phyloP scores from a whole-genome alignment of 441 rosid genomes.

The Biscutella laevigata region DNA sequence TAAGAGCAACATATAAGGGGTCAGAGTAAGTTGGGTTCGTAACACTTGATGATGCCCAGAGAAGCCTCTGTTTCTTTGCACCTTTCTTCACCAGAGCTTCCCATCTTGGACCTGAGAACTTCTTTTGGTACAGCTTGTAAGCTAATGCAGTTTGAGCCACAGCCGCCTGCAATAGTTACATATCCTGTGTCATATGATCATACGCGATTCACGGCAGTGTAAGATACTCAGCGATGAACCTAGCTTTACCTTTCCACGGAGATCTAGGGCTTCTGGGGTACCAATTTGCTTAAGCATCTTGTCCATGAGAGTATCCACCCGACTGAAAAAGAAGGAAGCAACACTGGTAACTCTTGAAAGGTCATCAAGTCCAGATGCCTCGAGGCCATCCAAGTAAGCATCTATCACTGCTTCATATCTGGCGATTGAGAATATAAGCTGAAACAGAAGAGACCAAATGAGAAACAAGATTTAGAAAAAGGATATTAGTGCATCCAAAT shows the following conservation, averaged over 20 bases:
- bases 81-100: constrained; percentile 90
- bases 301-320: constrained; percentile 92
- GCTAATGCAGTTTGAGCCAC: constrained; percentile 96
- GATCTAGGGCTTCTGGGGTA: constrained; percentile 88
- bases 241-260: constrained; percentile 79
- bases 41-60: constrained; percentile 96
- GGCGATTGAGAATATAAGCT: constrained; percentile 89
- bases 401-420: constrained; percentile 97
- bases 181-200: neutral
- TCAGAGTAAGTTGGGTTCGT: constrained; percentile 88
- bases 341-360: constrained; percentile 93
- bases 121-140: constrained; percentile 87
- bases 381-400: constrained; percentile 97
- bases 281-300: constrained; percentile 89
- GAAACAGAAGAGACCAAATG: constrained; percentile 21
- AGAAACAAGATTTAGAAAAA: neutral
- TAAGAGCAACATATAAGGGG: constrained; percentile 81
- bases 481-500: neutral
- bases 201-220: neutral
- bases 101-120: constrained; percentile 97
- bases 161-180: constrained; percentile 57
- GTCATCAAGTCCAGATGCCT: constrained; percentile 82
- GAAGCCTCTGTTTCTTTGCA: constrained; percentile 92
- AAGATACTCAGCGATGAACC: neutral
- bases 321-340: constrained; percentile 95